Evolutionary conservation across 345 rosid species (phyloP).

Genomic region (Boechera stricta): DNA sequence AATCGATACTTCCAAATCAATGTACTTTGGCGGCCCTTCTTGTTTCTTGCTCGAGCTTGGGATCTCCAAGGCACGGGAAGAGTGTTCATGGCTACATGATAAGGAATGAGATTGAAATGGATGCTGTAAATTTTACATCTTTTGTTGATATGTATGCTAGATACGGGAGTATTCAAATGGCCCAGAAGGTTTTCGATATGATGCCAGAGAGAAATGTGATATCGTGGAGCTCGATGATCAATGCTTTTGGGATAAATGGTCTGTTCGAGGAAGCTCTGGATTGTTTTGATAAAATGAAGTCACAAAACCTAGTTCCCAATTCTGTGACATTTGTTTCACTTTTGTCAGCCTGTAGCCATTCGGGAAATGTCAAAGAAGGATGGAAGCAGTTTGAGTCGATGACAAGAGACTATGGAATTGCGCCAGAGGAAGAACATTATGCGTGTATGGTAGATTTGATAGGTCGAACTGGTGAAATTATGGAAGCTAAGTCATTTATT

Average conservation of each 20-base stretch:
- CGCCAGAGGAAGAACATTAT: constrained; percentile 59
- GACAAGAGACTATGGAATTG: constrained; percentile 49
- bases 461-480: constrained; percentile 53
- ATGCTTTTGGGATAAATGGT: constrained; percentile 64
- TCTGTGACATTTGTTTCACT: constrained; percentile 56
- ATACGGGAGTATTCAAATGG: constrained; percentile 52
- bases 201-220: constrained; percentile 57
- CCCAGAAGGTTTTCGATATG: constrained; percentile 44
- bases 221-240: constrained; percentile 64
- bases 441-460: constrained; percentile 64
- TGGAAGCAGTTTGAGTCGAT: constrained; percentile 48
- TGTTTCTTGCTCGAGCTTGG: constrained; percentile 58
- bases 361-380: constrained; percentile 56
- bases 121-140: constrained; percentile 49
- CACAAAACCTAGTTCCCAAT: constrained; percentile 45
- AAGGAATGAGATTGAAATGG: constrained; percentile 53
- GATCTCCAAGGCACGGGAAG: constrained; percentile 55
- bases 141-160: constrained; percentile 64
- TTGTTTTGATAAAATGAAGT: constrained; percentile 54
- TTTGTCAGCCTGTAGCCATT: constrained; percentile 57
- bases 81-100: constrained; percentile 58
- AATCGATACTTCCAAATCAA: constrained; percentile 52
- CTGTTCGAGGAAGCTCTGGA: constrained; percentile 52
- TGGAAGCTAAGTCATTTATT: constrained; percentile 52
- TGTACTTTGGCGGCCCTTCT: constrained; percentile 53